Conservation (phyloP, 2,329 filamentous ascomycete genomes). For the Lachnellula willkommii region DNA sequence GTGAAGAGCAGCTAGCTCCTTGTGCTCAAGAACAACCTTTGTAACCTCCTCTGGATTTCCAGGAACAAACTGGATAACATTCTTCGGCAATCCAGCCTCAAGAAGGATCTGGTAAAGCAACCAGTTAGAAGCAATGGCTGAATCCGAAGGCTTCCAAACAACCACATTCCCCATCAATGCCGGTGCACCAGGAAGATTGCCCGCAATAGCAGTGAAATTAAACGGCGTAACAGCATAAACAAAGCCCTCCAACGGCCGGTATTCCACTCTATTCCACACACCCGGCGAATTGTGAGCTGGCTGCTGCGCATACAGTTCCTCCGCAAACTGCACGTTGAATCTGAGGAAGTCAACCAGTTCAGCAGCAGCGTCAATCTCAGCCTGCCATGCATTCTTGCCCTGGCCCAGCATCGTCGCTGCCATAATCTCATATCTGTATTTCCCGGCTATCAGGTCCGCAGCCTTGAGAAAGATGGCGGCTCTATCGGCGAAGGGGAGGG, state of each 20-base stretch:
- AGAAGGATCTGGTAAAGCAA: constrained; percentile 84
- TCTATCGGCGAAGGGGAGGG: background rate
- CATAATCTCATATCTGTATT: constrained; percentile 39
- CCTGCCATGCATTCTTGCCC: constrained; percentile 33
- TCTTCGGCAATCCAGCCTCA: constrained; percentile 81
- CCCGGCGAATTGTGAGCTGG: constrained; percentile 55
- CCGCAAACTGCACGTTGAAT: constrained; percentile 43
- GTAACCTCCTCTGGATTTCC: constrained; percentile 84
- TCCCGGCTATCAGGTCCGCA: background rate
- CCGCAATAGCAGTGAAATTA: constrained; percentile 95
- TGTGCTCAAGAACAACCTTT: constrained; percentile 67
- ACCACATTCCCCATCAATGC: constrained; percentile 92
- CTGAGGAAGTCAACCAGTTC: background rate
- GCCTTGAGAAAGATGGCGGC: background rate
- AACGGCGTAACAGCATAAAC: constrained; percentile 93
- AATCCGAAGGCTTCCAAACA: constrained; percentile 93
- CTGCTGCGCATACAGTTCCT: background rate
- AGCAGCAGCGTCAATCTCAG: background rate
- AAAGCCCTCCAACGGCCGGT: constrained; percentile 87
- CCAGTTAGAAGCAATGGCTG: constrained; percentile 84
- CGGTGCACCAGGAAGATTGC: constrained; percentile 76
- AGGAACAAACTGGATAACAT: constrained; percentile 91
- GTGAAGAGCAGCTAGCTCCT: constrained; percentile 82
- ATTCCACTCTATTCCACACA: constrained; percentile 87
- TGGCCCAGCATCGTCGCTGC: constrained; percentile 56